A percentile compares a stretch with the other conserved stretches of the same genome.
phyloP scores from a whole-genome alignment of 768 basidiomycete species.

The Pleurotus citrinopileatus region DNA sequence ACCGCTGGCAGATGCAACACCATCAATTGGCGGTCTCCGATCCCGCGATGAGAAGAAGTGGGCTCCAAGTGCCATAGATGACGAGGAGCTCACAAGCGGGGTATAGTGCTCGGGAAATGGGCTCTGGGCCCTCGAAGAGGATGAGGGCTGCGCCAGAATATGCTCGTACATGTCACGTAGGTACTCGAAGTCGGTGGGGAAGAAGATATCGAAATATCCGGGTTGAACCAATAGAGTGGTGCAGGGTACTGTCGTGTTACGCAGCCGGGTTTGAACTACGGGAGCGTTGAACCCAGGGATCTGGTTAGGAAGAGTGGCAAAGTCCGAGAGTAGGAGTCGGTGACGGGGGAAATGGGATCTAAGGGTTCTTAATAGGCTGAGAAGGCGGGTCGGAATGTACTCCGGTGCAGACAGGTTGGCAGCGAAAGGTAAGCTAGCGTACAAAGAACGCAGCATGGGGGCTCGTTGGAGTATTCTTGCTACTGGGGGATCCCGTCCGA shows the following conservation, averaged over 20 bases:
- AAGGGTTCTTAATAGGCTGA: constrained; percentile 80
- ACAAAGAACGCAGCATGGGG: constrained; percentile 58
- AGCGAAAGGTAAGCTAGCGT: constrained; percentile 76
- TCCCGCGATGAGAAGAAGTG: constrained; percentile 73
- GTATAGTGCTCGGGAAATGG: constrained; percentile 38
- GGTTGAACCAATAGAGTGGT: constrained; percentile 88
- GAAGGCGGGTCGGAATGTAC: constrained; percentile 89
- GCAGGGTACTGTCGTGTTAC: constrained; percentile 83
- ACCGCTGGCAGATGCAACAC: constrained; percentile 72
- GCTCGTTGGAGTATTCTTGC: constrained; percentile 53
- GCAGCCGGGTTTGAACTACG: constrained; percentile 93
- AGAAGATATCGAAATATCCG: constrained; percentile 98
- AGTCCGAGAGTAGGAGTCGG: constrained; percentile 93
- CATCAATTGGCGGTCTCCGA: constrained; percentile 63
- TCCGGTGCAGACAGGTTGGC: constrained; percentile 87
- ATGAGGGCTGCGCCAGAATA: constrained; percentile 60
- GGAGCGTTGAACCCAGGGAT: constrained; percentile 78
- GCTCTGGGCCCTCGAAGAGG: constrained; percentile 21
- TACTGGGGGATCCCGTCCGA: constrained; percentile 57
- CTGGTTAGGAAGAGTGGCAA: constrained; percentile 82
- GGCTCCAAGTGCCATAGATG: constrained; percentile 49
- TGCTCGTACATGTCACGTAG: constrained; percentile 91
- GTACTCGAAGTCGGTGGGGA: constrained; percentile 86
- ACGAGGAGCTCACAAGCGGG: constrained; percentile 48
- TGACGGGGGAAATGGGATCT: constrained; percentile 86